A percentile compares a stretch with the other conserved stretches of the same genome.
Conservation (phyloP, 1,284 basidiomycete genomes). For the Boletus sp. region DNA sequence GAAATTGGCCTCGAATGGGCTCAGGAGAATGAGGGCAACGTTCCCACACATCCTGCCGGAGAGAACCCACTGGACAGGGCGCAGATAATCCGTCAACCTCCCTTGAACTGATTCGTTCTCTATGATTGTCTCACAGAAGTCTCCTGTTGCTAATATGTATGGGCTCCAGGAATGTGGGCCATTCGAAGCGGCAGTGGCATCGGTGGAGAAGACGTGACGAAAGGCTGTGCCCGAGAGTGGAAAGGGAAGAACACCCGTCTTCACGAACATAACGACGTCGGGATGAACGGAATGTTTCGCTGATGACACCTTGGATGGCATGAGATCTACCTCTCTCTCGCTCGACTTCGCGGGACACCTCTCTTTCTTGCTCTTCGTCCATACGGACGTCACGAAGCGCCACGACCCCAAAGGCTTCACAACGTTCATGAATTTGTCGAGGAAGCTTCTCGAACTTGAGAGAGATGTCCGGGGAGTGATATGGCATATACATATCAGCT, state of each 20-base stretch:
- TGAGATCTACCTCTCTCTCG: neutral
- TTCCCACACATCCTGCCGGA: neutral
- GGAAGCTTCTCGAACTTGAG: neutral
- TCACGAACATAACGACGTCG: neutral
- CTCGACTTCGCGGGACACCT: neutral
- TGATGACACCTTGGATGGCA: neutral
- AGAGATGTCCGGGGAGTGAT: too few relatives aligned
- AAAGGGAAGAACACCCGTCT: neutral
- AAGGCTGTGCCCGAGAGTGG: neutral
- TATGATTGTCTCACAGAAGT: neutral
- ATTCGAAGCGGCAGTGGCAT: neutral
- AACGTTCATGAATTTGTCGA: conserved; percentile 1
- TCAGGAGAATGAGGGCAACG: neutral
- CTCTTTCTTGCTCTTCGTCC: too few relatives aligned
- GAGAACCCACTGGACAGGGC: neutral
- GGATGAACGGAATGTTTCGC: conserved; percentile 1
- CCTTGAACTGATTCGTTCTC: neutral
- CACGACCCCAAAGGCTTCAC: neutral
- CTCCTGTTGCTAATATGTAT: neutral
- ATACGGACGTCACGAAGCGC: neutral
- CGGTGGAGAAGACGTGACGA: neutral
- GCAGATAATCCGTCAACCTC: neutral
- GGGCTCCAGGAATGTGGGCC: neutral
- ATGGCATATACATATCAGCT: conserved; percentile 3
- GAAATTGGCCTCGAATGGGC: neutral